Evolutionary conservation across 2,329 filamentous ascomycete species (phyloP).

Genomic region (Lasiodiplodia theobromae): DNA sequence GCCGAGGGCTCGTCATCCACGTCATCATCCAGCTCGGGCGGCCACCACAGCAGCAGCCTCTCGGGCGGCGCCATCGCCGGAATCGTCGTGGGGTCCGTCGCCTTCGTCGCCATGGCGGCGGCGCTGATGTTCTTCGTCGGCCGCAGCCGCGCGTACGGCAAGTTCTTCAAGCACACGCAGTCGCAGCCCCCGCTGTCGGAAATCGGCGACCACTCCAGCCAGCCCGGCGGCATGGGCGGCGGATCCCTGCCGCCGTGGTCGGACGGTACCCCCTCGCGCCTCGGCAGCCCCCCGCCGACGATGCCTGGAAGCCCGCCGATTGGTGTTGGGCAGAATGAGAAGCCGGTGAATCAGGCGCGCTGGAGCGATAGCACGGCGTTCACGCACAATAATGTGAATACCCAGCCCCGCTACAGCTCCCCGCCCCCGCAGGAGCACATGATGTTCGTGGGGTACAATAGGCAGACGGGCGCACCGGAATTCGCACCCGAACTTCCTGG

Average conservation of each 20-base stretch:
- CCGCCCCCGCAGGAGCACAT: constrained; percentile 14
- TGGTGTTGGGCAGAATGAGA: not conserved
- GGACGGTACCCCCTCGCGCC: constrained; percentile 14
- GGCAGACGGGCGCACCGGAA: constrained; percentile 31
- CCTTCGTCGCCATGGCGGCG: constrained; percentile 67
- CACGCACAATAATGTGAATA: not conserved
- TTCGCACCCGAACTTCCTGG: constrained; percentile 29
- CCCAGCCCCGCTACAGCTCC: not conserved
- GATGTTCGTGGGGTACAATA: constrained; percentile 32
- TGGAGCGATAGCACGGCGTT: constrained; percentile 29
- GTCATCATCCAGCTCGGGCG: constrained; percentile 19
- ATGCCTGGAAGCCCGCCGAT: constrained; percentile 5
- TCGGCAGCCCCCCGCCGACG: constrained; percentile 18
- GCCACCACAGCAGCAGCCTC: constrained; percentile 35
- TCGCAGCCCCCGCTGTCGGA: constrained; percentile 16
- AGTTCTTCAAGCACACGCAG: constrained; percentile 29
- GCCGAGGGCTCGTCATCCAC: constrained; percentile 36
- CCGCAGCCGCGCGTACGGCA: constrained; percentile 37
- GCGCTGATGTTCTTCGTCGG: constrained; percentile 71
- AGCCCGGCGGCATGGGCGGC: not conserved
- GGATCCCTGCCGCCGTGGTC: constrained; percentile 6
- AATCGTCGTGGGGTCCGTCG: constrained; percentile 68
- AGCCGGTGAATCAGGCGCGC: constrained; percentile 5
- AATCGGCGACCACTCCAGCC: constrained; percentile 3
- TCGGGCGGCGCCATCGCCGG: constrained; percentile 52